These are phyloP conservation scores for Elongisporangium prolatum DNA, from an alignment of 352 stramenopile genomes.

Conservation along the genomic window DNA sequence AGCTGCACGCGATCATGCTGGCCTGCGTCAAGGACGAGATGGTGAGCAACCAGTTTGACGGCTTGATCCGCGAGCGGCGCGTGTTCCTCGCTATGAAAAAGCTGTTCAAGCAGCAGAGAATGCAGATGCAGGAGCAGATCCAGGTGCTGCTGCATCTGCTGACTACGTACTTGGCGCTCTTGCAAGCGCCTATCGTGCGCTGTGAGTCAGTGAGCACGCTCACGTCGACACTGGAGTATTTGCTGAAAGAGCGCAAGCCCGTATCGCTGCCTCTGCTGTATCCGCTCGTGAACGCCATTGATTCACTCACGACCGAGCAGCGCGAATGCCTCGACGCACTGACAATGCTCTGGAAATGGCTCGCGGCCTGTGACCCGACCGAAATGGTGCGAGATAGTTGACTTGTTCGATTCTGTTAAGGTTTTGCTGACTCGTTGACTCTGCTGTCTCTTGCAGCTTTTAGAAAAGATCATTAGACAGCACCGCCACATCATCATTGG, in stretches of 20 bases:
- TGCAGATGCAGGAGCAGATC: conserved; percentile 24
- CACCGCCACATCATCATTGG: conserved; percentile 40
- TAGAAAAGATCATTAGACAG: conserved; percentile 28
- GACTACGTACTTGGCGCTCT: conserved; percentile 31
- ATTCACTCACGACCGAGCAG: conserved; percentile 62
- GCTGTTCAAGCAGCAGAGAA: conserved; percentile 44
- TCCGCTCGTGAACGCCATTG: conserved; percentile 65
- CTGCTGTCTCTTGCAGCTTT: conserved; percentile 35
- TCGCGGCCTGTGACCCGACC: conserved; percentile 27
- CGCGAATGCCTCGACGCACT: conserved; percentile 70
- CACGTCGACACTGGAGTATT: conserved; percentile 60
- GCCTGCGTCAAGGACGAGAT: conserved; percentile 40
- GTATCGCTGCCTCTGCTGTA: conserved; percentile 47
- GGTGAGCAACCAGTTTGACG: conserved; percentile 58
- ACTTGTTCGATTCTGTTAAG: conserved; percentile 1
- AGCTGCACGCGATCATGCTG: conserved; percentile 37
- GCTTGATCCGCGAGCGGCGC: conserved; percentile 45
- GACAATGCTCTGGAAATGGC: conserved; percentile 44
- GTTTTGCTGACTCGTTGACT: too few relatives aligned
- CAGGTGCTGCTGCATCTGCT: conserved; percentile 38
- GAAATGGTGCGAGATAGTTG: conserved; percentile 25
- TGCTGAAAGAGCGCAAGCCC: conserved; percentile 21
- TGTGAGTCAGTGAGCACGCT: conserved; percentile 50
- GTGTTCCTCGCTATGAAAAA: conserved; percentile 44
- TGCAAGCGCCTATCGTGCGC: conserved; percentile 43